Evolutionary conservation across 192 early-diverging fungal species (phyloP).

Genomic region (Chytriomyces sp.): DNA sequence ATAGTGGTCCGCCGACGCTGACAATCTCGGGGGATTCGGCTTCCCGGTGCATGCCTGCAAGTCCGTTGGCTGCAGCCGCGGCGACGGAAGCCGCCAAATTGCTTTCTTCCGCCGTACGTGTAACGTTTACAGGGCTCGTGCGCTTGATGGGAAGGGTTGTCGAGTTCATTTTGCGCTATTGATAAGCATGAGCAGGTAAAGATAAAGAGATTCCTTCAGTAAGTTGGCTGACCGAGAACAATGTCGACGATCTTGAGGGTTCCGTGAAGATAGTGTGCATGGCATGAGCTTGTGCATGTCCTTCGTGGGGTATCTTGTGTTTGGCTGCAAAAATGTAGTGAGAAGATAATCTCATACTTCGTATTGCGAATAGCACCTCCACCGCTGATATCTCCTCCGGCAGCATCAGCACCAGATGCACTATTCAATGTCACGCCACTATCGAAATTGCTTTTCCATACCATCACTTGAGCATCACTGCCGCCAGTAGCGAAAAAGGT

Average conservation of each 20-base stretch:
- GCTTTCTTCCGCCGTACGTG: too few relatives aligned
- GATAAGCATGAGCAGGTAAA: too few relatives aligned
- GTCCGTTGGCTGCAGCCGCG: too few relatives aligned
- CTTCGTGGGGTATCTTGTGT: conserved; percentile 1
- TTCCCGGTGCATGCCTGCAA: conserved; percentile 1
- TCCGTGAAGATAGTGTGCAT: not conserved
- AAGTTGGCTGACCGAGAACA: not conserved
- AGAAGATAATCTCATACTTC: too few relatives aligned
- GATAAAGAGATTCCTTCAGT: not conserved
- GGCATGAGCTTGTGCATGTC: conserved; percentile 11
- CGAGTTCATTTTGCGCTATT: conserved; percentile 5
- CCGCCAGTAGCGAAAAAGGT: conserved; percentile 65
- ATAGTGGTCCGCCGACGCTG: conserved; percentile 11
- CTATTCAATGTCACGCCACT: not conserved
- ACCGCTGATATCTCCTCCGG: too few relatives aligned
- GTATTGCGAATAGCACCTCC: too few relatives aligned
- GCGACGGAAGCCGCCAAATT: too few relatives aligned
- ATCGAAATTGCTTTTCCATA: conserved; percentile 65
- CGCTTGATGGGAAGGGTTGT: not conserved
- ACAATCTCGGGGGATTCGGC: conserved; percentile 24
- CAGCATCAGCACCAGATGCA: too few relatives aligned
- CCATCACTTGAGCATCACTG: conserved; percentile 58
- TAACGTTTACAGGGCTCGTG: not conserved
- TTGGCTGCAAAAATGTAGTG: too few relatives aligned
- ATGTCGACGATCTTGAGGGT: not conserved